These are phyloP conservation scores for Gymnopilus junonius DNA, from an alignment of 768 basidiomycete species.

Conservation along the genomic window DNA sequence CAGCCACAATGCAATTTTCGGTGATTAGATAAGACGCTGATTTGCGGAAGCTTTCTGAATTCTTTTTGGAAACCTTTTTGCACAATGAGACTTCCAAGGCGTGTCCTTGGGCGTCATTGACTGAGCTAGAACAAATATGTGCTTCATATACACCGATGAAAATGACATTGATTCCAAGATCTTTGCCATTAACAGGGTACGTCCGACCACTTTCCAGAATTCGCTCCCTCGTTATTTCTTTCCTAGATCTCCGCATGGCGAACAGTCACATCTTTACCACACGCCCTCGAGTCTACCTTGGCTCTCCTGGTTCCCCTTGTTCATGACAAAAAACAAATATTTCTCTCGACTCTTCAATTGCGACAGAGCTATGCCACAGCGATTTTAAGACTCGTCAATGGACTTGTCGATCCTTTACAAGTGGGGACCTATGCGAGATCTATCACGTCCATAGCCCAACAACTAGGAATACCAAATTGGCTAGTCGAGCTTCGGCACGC, in stretches of 20 bases:
- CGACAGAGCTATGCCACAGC: slow-evolving; percentile 83
- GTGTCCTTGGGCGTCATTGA: slow-evolving; percentile 21
- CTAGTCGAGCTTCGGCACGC: slow-evolving; percentile 94
- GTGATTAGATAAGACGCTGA: slow-evolving; percentile 11
- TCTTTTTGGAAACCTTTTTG: background rate
- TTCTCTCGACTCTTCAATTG: slow-evolving; percentile 49
- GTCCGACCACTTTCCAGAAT: slow-evolving; percentile 23
- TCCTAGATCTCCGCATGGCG: slow-evolving; percentile 80
- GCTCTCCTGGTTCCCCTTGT: slow-evolving; percentile 62
- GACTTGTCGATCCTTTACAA: slow-evolving; percentile 94
- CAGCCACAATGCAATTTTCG: slow-evolving; percentile 14
- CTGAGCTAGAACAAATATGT: slow-evolving; percentile 21
- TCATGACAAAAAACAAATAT: slow-evolving; percentile 48
- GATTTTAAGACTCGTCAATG: slow-evolving; percentile 90
- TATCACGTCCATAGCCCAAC: slow-evolving; percentile 85
- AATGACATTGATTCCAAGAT: slow-evolving; percentile 48
- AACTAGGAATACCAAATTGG: slow-evolving; percentile 86
- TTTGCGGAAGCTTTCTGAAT: slow-evolving; percentile 6
- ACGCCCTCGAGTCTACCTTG: slow-evolving; percentile 77
- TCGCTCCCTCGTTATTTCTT: background rate
- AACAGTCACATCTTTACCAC: slow-evolving; percentile 74
- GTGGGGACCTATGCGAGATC: slow-evolving; percentile 87
- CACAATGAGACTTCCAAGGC: slow-evolving; percentile 21
- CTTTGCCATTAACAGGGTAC: slow-evolving; percentile 57
- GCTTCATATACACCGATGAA: slow-evolving; percentile 73